These are phyloP conservation scores for Daldinia sp. DNA, from an alignment of 2,329 filamentous ascomycete species.

Conservation along the genomic window DNA sequence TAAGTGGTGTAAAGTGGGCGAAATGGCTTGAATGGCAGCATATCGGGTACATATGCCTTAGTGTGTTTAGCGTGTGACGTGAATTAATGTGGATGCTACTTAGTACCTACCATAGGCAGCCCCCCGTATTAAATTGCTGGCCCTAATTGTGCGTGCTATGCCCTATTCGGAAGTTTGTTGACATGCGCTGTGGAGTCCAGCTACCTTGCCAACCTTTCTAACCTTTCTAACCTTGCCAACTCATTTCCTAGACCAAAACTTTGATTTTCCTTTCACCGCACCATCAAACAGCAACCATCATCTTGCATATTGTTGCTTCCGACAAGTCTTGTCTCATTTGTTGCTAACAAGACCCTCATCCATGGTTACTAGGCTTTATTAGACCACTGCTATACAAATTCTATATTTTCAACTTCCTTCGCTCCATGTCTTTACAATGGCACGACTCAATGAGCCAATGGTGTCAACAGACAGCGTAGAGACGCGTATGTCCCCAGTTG, in stretches of 20 bases:
- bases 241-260: constrained; percentile 36
- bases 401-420: constrained; percentile 15
- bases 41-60: neutral
- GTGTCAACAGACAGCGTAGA: constrained; percentile 75
- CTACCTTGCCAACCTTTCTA: constrained; percentile 34
- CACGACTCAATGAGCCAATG: constrained; percentile 79
- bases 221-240: constrained; percentile 38
- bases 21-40: too few species aligned
- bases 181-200: constrained; percentile 30
- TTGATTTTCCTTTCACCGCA: constrained; percentile 34
- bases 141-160: constrained; percentile 29
- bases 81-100: constrained; percentile 19
- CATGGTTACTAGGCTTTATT: constrained; percentile 9
- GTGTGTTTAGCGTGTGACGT: constrained; percentile 4
- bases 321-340: constrained; percentile 13
- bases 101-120: too few species aligned
- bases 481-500: constrained; percentile 63
- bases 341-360: constrained; percentile 4
- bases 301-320: constrained; percentile 15
- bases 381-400: constrained; percentile 16
- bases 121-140: constrained; percentile 23
- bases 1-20: too few species aligned
- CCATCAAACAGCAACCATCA: constrained; percentile 23
- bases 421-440: constrained; percentile 64
- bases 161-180: constrained; percentile 42